Evolutionary conservation across 2,329 filamentous ascomycete genomes (phyloP).

Genomic region (Exophiala bonariae): DNA sequence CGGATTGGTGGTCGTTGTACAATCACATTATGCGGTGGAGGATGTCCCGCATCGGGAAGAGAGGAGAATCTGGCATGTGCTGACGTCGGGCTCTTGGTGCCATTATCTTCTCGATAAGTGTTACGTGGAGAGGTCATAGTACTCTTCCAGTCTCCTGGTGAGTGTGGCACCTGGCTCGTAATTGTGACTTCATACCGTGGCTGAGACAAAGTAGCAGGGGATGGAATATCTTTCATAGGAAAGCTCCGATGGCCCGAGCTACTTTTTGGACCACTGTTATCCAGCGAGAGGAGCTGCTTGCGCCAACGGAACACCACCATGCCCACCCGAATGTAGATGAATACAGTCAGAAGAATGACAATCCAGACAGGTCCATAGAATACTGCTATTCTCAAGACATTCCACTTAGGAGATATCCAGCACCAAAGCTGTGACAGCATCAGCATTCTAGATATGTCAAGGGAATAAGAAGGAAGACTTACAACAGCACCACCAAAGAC

Average conservation of each 20-base stretch:
- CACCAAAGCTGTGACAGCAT: constrained; percentile 65
- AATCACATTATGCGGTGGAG: constrained; percentile 3
- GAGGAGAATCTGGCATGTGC: constrained; percentile 7
- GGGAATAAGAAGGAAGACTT: constrained; percentile 24
- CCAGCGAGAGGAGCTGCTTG: constrained; percentile 51
- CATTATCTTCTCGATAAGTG: constrained; percentile 5
- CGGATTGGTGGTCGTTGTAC: constrained; percentile 5
- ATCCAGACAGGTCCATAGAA: constrained; percentile 63
- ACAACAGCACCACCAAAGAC: constrained; percentile 73
- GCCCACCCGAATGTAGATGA: constrained; percentile 43
- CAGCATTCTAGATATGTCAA: neutral
- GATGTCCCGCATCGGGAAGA: constrained; percentile 2
- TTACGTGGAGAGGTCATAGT: constrained; percentile 1
- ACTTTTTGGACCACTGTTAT: constrained; percentile 4
- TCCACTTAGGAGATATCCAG: constrained; percentile 69
- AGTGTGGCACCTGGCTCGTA: constrained; percentile 18
- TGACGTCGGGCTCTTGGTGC: neutral
- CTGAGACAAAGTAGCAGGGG: neutral
- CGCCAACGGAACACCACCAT: constrained; percentile 54
- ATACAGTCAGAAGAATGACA: constrained; percentile 39
- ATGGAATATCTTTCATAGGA: constrained; percentile 9
- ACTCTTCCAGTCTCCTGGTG: neutral
- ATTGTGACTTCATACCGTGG: constrained; percentile 20
- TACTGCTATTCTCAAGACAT: constrained; percentile 69
- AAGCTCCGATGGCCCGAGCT: neutral